Evolutionary conservation across 2,329 filamentous ascomycete genomes (phyloP).

Genomic region (Calonectria naviculata): DNA sequence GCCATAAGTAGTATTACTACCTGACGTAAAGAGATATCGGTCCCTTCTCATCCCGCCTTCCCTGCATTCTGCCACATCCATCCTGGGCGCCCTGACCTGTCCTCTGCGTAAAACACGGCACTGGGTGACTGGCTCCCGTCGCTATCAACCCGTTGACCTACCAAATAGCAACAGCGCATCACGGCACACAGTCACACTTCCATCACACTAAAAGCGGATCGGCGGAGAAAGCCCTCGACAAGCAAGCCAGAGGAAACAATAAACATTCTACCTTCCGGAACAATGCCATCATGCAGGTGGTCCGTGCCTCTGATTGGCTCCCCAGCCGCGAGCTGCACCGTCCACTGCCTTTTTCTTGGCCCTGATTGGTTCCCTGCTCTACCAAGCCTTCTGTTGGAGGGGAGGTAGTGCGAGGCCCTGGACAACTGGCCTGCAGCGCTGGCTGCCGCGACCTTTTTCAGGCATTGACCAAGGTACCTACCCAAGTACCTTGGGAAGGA

Average conservation of each 20-base stretch:
- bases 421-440: slow-evolving; percentile 2
- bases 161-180: background rate
- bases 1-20: background rate
- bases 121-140: background rate
- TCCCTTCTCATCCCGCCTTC: slow-evolving; percentile 1
- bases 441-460: slow-evolving; percentile 3
- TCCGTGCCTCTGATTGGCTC: slow-evolving; percentile 33
- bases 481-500: background rate
- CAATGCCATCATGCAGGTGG: slow-evolving; percentile 31
- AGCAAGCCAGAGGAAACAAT: slow-evolving; percentile 17
- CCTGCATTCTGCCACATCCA: slow-evolving; percentile 12
- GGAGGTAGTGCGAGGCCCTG: background rate
- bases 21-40: slow-evolving; percentile 13
- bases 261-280: slow-evolving; percentile 22
- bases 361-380: background rate
- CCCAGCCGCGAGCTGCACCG: slow-evolving; percentile 4
- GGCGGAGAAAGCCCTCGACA: background rate
- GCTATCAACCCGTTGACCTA: background rate
- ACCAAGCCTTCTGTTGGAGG: too few species aligned
- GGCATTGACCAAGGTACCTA: slow-evolving; percentile 15
- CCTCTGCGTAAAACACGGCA: background rate
- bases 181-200: background rate
- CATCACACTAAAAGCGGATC: background rate
- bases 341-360: background rate
- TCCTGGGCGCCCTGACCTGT: background rate